A percentile compares a stretch with the other conserved stretches of the same genome.
phyloP scores from a whole-genome alignment of 805 yeast genomes.

The Wickerhamia fluorescens region DNA sequence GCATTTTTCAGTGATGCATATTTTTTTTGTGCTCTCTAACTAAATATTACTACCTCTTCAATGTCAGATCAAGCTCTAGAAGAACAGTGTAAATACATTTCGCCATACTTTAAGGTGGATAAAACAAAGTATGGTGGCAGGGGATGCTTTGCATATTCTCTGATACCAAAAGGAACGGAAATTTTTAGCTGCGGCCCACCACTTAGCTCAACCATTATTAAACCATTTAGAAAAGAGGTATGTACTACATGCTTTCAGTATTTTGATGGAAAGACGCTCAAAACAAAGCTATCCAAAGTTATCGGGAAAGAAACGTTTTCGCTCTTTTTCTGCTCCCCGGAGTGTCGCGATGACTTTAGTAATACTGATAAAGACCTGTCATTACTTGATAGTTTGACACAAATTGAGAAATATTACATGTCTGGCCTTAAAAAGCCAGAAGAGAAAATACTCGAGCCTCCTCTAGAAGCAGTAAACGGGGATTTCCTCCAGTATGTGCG shows the following conservation, averaged over 20 bases:
- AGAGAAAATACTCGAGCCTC: slow-evolving; percentile 11
- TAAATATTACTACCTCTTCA: no score
- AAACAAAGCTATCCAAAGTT: slow-evolving; percentile 24
- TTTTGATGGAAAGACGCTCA: slow-evolving; percentile 41
- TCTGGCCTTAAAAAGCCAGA: slow-evolving; percentile 16
- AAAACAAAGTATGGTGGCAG: slow-evolving; percentile 49
- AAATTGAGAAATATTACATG: slow-evolving; percentile 24
- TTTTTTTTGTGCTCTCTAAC: no score
- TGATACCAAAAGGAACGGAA: slow-evolving; percentile 35
- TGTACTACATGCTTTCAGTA: slow-evolving; percentile 50
- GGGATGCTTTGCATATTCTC: slow-evolving; percentile 45
- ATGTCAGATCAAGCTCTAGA: no score
- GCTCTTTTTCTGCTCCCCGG: slow-evolving; percentile 47
- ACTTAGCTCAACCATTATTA: slow-evolving; percentile 40
- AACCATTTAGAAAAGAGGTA: slow-evolving; percentile 56
- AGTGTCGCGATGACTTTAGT: slow-evolving; percentile 34
- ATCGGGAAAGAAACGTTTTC: slow-evolving; percentile 21
- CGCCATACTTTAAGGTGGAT: slow-evolving; percentile 25
- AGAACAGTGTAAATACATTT: slow-evolving; percentile 9
- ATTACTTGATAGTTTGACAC: slow-evolving; percentile 28
- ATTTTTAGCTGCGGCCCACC: slow-evolving; percentile 37
- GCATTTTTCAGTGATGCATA: no score
- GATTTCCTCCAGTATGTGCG: slow-evolving; percentile 9
- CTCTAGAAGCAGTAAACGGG: slow-evolving; percentile 10
- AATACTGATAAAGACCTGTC: slow-evolving; percentile 27